These are phyloP conservation scores for Dryadomyces quercivorus DNA, from an alignment of 2,329 filamentous ascomycete genomes.

Conservation along the genomic window DNA sequence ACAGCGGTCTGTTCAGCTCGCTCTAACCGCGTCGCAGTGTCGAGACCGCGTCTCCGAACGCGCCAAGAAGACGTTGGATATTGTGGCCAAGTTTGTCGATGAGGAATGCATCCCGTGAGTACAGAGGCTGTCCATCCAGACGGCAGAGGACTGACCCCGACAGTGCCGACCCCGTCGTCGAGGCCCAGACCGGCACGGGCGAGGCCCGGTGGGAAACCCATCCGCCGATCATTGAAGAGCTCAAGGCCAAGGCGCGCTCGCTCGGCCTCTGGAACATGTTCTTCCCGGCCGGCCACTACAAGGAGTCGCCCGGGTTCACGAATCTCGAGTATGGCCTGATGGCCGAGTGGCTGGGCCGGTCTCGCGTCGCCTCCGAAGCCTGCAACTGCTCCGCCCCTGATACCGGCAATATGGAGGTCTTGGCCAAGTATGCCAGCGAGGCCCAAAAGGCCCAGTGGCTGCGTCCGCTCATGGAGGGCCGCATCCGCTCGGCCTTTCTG, in stretches of 20 bases:
- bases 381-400: conserved; percentile 86
- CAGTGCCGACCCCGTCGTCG: conserved; percentile 66
- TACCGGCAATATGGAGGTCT: conserved; percentile 90
- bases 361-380: conserved; percentile 68
- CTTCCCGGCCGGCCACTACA: conserved; percentile 87
- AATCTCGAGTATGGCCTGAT: conserved; percentile 97
- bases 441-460: conserved; percentile 79
- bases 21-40: conserved; percentile 12
- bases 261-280: conserved; percentile 98
- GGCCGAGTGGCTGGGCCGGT: conserved; percentile 91
- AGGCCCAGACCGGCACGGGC: conserved; percentile 68
- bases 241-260: conserved; percentile 72
- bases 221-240: conserved; percentile 71
- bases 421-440: conserved; percentile 82
- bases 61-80: conserved; percentile 72
- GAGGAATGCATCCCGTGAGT: conserved; percentile 78
- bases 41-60: conserved; percentile 60
- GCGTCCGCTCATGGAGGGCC: conserved; percentile 65
- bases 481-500: conserved; percentile 80
- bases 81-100: conserved; percentile 92
- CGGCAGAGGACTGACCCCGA: not conserved
- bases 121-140: not conserved
- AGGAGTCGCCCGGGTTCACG: conserved; percentile 83
- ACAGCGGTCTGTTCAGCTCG: not conserved
- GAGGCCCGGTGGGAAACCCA: conserved; percentile 67